These are phyloP conservation scores for Zalerion maritima DNA, from an alignment of 495 filamentous ascomycete species.

Conservation along the genomic window DNA sequence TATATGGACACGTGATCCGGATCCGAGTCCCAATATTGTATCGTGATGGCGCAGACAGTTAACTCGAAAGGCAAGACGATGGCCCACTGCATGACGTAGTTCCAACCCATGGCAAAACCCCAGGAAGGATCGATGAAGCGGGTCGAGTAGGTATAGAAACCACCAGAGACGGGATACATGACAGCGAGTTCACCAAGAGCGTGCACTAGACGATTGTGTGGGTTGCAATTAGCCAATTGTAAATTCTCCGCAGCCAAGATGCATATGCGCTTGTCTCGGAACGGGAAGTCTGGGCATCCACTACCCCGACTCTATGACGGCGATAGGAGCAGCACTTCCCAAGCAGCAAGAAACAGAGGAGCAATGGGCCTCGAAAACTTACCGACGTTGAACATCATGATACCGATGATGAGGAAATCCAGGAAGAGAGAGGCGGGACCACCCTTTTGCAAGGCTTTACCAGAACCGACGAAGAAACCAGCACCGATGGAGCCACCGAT, in stretches of 20 bases:
- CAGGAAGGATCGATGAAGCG: conserved; percentile 64
- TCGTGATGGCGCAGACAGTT: conserved; percentile 37
- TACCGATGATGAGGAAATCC: conserved; percentile 39
- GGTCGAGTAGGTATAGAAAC: conserved; percentile 50
- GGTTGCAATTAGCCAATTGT: conserved; percentile 6
- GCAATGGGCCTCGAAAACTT: conserved; percentile 7
- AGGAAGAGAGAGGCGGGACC: conserved; percentile 35
- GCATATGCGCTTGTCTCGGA: conserved; percentile 1
- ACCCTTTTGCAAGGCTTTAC: conserved; percentile 27
- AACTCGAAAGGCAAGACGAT: conserved; percentile 42
- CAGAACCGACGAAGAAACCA: conserved; percentile 42
- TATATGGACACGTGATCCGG: conserved; percentile 39
- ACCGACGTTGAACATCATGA: conserved; percentile 40
- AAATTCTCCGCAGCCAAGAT: neutral
- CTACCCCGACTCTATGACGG: too few relatives aligned
- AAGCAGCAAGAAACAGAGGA: too few relatives aligned
- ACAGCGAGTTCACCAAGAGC: conserved; percentile 63
- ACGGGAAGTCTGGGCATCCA: neutral
- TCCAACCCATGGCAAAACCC: conserved; percentile 82
- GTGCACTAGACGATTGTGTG: too few relatives aligned
- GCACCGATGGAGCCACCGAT: conserved; percentile 62
- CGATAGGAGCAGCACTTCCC: too few relatives aligned
- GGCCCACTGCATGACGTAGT: conserved; percentile 55
- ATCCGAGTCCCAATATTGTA: conserved; percentile 41
- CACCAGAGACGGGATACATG: conserved; percentile 50